Conservation (phyloP, 768 basidiomycete species). For the Suillus plorans region DNA sequence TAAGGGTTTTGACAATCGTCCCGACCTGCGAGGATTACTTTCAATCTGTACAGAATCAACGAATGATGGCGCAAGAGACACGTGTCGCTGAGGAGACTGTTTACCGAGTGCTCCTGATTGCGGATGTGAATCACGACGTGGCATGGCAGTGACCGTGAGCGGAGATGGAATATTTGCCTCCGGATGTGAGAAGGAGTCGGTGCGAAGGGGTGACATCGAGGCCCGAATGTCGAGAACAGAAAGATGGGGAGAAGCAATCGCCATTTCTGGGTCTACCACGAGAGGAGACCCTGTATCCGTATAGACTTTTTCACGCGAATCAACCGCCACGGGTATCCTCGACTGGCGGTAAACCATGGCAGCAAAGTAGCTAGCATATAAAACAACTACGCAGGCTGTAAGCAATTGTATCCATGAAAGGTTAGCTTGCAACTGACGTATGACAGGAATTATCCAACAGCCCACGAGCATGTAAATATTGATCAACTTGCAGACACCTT, state of each 20-base stretch:
- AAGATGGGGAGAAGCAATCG: not conserved
- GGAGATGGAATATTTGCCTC: not conserved
- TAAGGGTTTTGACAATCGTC: slow-evolving; percentile 27
- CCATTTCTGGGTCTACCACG: slow-evolving; percentile 21
- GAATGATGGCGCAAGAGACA: not conserved
- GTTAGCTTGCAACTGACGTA: slow-evolving; percentile 40
- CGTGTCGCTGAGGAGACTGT: not conserved
- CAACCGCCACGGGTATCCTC: slow-evolving; percentile 22
- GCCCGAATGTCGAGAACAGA: not conserved
- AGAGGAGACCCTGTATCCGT: slow-evolving; percentile 14
- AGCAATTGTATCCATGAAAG: slow-evolving; percentile 7
- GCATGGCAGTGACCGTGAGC: not conserved
- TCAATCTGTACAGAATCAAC: not conserved
- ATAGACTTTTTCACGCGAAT: slow-evolving; percentile 4
- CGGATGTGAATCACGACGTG: not conserved
- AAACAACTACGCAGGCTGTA: slow-evolving; percentile 34
- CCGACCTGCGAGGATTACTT: slow-evolving; percentile 16
- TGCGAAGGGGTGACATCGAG: not conserved
- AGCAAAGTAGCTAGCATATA: slow-evolving; percentile 43
- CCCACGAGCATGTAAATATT: slow-evolving; percentile 48
- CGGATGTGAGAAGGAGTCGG: not conserved
- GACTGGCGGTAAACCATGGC: slow-evolving; percentile 36
- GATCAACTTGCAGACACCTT: slow-evolving; percentile 47
- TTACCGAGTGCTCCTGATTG: not conserved
- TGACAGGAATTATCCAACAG: slow-evolving; percentile 52